Evolutionary conservation across 73 alveolate species (phyloP).

Genomic region (Tetrahymena thermophila): DNA sequence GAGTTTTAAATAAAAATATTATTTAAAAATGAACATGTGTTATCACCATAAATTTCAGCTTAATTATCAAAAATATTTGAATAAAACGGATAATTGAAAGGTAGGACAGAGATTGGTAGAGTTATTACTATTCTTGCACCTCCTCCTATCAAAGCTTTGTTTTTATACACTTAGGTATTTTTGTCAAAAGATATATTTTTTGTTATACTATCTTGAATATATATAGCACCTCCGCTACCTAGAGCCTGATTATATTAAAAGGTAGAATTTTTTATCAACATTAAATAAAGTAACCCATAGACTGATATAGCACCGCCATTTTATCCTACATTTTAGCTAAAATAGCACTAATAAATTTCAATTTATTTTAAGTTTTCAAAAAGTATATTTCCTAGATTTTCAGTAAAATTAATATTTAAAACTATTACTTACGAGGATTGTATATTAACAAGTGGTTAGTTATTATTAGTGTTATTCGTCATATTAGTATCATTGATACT

Average conservation of each 20-base stretch:
- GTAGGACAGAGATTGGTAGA: background rate
- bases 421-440: background rate
- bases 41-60: background rate
- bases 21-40: background rate
- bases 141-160: background rate
- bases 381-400: background rate
- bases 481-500: background rate
- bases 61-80: background rate
- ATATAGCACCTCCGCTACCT: background rate
- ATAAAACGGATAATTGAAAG: background rate
- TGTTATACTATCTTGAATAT: background rate
- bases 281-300: background rate
- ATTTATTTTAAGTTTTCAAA: background rate
- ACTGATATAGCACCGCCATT: background rate
- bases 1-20: background rate
- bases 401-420: background rate
- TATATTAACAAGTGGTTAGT: too few species aligned
- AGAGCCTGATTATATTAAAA: background rate
- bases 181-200: background rate
- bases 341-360: background rate
- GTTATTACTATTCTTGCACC: background rate
- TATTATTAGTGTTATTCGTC: too few species aligned
- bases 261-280: background rate
- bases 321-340: background rate
- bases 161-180: background rate